Percentiles rank a stretch among this genome's conserved stretches.
phyloP scores from a whole-genome alignment of 2,329 filamentous ascomycete species.

The Pseudophaeomoniella oleicola region DNA sequence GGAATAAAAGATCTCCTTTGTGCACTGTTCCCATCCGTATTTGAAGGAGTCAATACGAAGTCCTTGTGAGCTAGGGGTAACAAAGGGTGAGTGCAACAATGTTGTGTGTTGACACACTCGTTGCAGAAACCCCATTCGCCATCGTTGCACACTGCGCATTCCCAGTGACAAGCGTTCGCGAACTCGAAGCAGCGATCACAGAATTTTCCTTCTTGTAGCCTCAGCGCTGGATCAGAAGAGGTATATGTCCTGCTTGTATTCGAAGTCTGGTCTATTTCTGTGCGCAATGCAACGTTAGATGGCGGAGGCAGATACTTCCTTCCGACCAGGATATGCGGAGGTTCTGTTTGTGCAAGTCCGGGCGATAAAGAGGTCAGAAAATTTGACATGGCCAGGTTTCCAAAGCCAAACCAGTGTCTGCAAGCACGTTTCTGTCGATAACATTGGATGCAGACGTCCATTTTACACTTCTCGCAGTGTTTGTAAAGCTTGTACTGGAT shows the following conservation, averaged over 20 bases:
- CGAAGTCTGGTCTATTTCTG: not conserved
- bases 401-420: conserved; percentile 78
- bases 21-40: not conserved
- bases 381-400: conserved; percentile 51
- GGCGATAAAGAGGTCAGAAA: conserved; percentile 43
- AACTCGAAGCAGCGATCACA: conserved; percentile 61
- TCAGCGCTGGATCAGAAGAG: conserved; percentile 41
- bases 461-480: conserved; percentile 57
- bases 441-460: conserved; percentile 66
- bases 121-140: conserved; percentile 95
- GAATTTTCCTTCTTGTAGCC: conserved; percentile 69
- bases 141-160: conserved; percentile 73
- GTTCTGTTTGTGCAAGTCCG: conserved; percentile 27
- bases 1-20: not conserved
- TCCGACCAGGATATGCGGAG: conserved; percentile 38
- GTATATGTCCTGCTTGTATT: conserved; percentile 1
- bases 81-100: conserved; percentile 67
- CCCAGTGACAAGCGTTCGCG: conserved; percentile 79
- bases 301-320: conserved; percentile 25
- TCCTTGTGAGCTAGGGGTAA: conserved; percentile 55
- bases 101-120: conserved; percentile 67
- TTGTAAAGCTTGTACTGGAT: conserved; percentile 83
- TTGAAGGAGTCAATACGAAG: conserved; percentile 9
- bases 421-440: conserved; percentile 68
- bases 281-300: not conserved